phyloP scores from a whole-genome alignment of 768 basidiomycete genomes.

The Chlorophyllum brunneum region DNA sequence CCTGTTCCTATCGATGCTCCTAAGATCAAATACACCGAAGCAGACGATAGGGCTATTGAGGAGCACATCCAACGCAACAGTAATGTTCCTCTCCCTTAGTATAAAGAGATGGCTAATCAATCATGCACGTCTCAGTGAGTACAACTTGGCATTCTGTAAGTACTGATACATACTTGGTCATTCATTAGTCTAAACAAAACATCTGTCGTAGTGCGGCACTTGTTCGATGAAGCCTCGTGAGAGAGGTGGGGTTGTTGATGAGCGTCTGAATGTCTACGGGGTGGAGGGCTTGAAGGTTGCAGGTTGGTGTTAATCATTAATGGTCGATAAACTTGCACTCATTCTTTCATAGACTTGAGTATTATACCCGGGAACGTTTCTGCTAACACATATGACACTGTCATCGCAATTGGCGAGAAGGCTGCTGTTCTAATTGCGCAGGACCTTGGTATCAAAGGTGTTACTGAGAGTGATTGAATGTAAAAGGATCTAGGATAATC shows the following conservation, averaged over 20 bases:
- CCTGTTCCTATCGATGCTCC: constrained; percentile 31
- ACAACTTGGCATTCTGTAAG: constrained; percentile 46
- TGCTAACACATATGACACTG: constrained; percentile 39
- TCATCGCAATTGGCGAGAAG: constrained; percentile 54
- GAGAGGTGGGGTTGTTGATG: constrained; percentile 57
- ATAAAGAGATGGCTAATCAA: background rate
- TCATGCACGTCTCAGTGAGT: constrained; percentile 23
- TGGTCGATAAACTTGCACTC: background rate
- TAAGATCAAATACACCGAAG: constrained; percentile 36
- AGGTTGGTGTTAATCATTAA: constrained; percentile 7
- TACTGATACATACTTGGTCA: background rate
- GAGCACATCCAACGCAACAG: constrained; percentile 28
- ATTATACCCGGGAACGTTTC: constrained; percentile 37
- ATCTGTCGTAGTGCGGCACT: constrained; percentile 46
- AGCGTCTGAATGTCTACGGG: constrained; percentile 61
- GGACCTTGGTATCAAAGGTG: constrained; percentile 33
- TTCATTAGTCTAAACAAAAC: background rate
- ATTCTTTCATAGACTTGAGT: constrained; percentile 28
- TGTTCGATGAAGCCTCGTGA: constrained; percentile 65
- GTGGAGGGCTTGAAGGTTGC: constrained; percentile 55
- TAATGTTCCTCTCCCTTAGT: constrained; percentile 16
- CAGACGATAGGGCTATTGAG: constrained; percentile 42
- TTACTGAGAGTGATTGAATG: constrained; percentile 12
- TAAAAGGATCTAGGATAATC: no score
- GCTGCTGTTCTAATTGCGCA: constrained; percentile 56